phyloP scores from a whole-genome alignment of 176 grass and related monocot genomes.

The Aegilops sharonensis region DNA sequence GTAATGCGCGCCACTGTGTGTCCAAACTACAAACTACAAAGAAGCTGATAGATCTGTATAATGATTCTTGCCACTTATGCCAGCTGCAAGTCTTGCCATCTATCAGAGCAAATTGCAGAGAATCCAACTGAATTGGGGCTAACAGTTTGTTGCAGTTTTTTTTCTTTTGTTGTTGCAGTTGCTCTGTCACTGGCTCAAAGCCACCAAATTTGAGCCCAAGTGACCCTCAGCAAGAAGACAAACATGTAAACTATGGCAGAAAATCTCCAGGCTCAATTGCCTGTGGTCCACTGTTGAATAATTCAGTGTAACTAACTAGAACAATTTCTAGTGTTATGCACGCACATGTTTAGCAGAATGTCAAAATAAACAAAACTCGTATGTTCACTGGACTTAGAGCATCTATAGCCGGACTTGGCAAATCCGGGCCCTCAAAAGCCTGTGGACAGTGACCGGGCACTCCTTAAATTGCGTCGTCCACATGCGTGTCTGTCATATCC shows the following conservation, averaged over 20 bases:
- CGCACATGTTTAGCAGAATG: background rate
- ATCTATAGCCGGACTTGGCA: no score
- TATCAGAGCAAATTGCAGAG: constrained; percentile 46
- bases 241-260: constrained; percentile 21
- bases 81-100: constrained; percentile 32
- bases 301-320: constrained; percentile 20
- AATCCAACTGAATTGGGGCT: constrained; percentile 35
- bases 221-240: constrained; percentile 33
- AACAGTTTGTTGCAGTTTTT: constrained; percentile 37
- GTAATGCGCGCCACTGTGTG: constrained; percentile 21
- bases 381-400: no score
- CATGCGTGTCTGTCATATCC: no score
- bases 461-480: no score
- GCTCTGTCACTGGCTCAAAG: constrained; percentile 37
- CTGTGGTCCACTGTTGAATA: constrained; percentile 34
- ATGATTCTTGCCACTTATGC: constrained; percentile 31
- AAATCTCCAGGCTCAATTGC: constrained; percentile 25
- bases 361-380: background rate
- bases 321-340: background rate
- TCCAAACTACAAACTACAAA: constrained; percentile 34
- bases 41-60: constrained; percentile 40
- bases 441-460: no score
- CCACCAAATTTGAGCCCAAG: constrained; percentile 37
- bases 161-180: background rate
- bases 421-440: no score